Evolutionary conservation across 2,329 filamentous ascomycete genomes (phyloP), one percentile per base, ranked within the genome.

Genomic region (Elsinoe arachidis): DNA sequence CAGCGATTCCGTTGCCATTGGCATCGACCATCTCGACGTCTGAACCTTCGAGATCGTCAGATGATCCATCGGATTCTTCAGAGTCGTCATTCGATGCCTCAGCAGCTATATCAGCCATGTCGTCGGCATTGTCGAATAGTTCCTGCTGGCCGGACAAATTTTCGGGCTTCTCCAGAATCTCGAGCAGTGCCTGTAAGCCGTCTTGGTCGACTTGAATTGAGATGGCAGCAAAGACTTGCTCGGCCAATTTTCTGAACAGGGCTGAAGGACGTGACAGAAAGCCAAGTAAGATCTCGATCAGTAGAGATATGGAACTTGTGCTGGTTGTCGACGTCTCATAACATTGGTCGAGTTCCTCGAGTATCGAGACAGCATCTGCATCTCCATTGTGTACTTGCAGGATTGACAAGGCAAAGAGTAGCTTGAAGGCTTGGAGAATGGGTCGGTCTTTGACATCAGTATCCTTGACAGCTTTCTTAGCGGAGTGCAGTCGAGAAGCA

Each of bases 351-450:
- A 96, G 78, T 64, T 96, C 92, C 56, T 87, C 82, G 7, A 96
- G 75, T 60, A 93, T 85, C 51, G 86, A 84, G 19, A 96, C 80
- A 0, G 90, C 88, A 67, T 97, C 93, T 0, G 87, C 79, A 59
- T 96, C 90, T 21, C 90, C 88, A 65, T 92, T 91, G 73, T 96
- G 96, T 7, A 96, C 79, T 69, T 96, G 90, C 57, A 97, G 78
- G 12, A 96, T 81, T 0, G 90, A 87, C 55, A 96, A 80, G 0
- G 89, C 85, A 68, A 95, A 90, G 1, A 97, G 79, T 35, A 96
- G 78, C 17, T 86, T 85, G 58, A 96, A 80, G 0, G 88, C 87
- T 60, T 84, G 83, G 14, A 76, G 76, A 60, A 70, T 72, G 58
- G 69, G 76, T 65, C 34, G 23, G 15, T 38, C 21, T 26, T 68